Conservation (phyloP, 768 basidiomycete species). For the Gymnopilus dilepis region DNA sequence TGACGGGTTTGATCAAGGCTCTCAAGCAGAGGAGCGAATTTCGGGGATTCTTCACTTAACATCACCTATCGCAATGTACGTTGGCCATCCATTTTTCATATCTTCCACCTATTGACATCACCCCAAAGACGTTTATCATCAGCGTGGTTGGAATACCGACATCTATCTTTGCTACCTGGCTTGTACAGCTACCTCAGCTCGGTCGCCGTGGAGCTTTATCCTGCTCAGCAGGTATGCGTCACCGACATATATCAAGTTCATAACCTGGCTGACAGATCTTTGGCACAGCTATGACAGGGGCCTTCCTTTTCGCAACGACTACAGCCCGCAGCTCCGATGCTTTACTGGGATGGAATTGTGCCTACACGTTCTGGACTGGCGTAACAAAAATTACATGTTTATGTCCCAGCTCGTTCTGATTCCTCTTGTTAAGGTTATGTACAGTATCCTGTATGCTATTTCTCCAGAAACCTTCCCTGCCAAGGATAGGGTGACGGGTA, state of each 20-base stretch:
- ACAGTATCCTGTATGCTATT: conserved; percentile 71
- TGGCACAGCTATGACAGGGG: conserved; percentile 66
- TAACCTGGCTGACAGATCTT: conserved; percentile 40
- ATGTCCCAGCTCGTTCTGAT: not conserved
- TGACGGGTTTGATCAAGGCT: conserved; percentile 50
- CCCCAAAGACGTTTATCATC: conserved; percentile 64
- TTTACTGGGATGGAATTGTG: conserved; percentile 81
- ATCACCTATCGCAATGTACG: conserved; percentile 75
- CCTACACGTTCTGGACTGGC: conserved; percentile 63
- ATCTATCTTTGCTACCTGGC: conserved; percentile 69
- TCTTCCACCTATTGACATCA: not conserved
- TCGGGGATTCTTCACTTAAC: conserved; percentile 68
- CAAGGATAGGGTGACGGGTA: conserved; percentile 76
- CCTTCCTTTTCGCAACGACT: conserved; percentile 74
- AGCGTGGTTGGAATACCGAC: conserved; percentile 70
- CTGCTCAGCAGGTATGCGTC: conserved; percentile 57
- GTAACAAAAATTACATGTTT: conserved; percentile 49
- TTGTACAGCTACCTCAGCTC: conserved; percentile 65
- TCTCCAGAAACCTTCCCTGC: conserved; percentile 74
- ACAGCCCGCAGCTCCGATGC: conserved; percentile 69
- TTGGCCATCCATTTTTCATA: not conserved
- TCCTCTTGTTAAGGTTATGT: conserved; percentile 61
- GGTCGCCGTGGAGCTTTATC: conserved; percentile 74
- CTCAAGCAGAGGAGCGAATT: conserved; percentile 61
- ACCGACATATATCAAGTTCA: conserved; percentile 4